A percentile compares a stretch with the other conserved stretches of the same genome.
Conservation (phyloP, 805 yeast species). For the Kuraishia hungarica region DNA sequence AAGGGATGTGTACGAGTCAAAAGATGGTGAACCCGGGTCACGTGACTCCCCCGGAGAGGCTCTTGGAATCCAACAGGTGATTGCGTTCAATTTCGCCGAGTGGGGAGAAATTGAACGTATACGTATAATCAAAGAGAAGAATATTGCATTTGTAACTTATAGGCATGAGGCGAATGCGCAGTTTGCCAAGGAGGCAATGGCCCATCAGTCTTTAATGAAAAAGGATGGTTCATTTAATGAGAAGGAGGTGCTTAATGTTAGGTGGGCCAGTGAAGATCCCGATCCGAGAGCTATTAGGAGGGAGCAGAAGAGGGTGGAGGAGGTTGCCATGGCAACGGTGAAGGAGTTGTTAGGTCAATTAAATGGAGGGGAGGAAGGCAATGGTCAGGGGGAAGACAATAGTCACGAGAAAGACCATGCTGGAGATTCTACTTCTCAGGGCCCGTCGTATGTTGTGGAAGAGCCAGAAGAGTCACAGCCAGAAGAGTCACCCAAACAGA, state of each 20-base stretch:
- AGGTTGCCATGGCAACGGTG: constrained; percentile 46
- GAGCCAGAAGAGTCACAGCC: constrained; percentile 3
- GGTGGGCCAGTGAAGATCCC: constrained; percentile 92
- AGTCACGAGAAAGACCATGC: constrained; percentile 7
- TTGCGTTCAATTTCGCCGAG: constrained; percentile 50
- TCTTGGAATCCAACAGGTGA: constrained; percentile 24
- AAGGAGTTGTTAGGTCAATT: constrained; percentile 27
- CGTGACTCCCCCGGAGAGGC: not conserved
- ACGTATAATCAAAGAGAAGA: constrained; percentile 49
- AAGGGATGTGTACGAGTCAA: too few species aligned
- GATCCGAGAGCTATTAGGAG: constrained; percentile 54
- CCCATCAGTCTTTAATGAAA: constrained; percentile 53
- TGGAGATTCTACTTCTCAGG: too few species aligned
- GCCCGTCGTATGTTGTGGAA: constrained; percentile 13
- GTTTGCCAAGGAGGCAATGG: constrained; percentile 94
- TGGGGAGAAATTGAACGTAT: constrained; percentile 72
- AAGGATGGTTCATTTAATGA: constrained; percentile 25
- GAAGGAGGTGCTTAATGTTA: constrained; percentile 56
- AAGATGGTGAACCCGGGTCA: too few species aligned
- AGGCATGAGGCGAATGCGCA: constrained; percentile 70
- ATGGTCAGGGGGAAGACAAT: too few species aligned
- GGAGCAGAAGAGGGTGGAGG: constrained; percentile 40
- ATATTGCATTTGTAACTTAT: constrained; percentile 75
- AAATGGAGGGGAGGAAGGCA: constrained; percentile 17
- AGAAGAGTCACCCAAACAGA: not conserved